These are phyloP conservation scores for Vaccinium darrowii DNA, from an alignment of 148 eudicot genomes.

Conservation along the genomic window DNA sequence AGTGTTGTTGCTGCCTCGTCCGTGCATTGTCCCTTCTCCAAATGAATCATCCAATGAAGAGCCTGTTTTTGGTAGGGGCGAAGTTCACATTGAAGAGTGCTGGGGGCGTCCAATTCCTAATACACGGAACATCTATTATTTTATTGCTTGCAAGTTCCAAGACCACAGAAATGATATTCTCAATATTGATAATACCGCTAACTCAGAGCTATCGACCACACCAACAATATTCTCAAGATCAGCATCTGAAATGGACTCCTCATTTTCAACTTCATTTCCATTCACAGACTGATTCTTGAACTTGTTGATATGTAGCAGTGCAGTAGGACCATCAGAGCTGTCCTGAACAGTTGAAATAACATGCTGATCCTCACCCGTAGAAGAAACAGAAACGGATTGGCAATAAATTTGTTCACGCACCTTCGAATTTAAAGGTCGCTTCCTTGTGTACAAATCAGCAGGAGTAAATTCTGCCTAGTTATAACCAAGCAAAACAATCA, in stretches of 20 bases:
- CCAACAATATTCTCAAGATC: constrained; percentile 96
- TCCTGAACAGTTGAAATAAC: constrained; percentile 50
- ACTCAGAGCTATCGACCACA: constrained; percentile 60
- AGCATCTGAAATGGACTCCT: constrained; percentile 76
- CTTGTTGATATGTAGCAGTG: constrained; percentile 42
- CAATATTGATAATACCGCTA: constrained; percentile 56
- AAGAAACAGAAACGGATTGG: not conserved
- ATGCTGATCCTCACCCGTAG: not conserved
- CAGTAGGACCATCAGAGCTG: constrained; percentile 42
- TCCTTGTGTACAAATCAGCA: constrained; percentile 69
- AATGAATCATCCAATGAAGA: constrained; percentile 82
- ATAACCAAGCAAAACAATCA: constrained; percentile 13
- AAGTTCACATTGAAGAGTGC: constrained; percentile 79
- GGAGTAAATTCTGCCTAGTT: constrained; percentile 90
- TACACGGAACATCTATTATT: constrained; percentile 7
- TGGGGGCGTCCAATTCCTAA: constrained; percentile 96
- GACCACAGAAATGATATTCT: not conserved
- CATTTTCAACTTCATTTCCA: constrained; percentile 57
- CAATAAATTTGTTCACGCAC: constrained; percentile 32
- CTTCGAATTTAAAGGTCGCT: constrained; percentile 65
- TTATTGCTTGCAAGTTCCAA: constrained; percentile 9
- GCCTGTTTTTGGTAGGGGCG: constrained; percentile 99
- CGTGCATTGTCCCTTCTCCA: constrained; percentile 69
- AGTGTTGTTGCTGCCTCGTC: constrained; percentile 82
- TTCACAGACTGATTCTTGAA: constrained; percentile 35